Evolutionary conservation across 768 basidiomycete genomes (phyloP).

Genomic region (Chlorophyllum brunneum): DNA sequence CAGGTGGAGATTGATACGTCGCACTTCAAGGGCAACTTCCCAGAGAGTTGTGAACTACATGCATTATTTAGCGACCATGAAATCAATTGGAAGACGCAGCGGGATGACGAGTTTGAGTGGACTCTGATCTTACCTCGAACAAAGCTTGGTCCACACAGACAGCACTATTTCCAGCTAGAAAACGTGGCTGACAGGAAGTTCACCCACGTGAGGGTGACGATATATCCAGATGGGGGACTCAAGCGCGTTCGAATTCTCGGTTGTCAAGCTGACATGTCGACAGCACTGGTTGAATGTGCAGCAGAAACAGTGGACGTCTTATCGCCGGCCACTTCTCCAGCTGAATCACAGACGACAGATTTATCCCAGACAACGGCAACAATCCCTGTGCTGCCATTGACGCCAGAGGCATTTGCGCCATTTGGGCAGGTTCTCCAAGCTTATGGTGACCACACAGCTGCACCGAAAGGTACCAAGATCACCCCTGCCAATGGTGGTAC

Average conservation of each 20-base stretch:
- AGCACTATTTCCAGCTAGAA: conserved; percentile 85
- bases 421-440: conserved; percentile 94
- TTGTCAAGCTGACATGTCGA: conserved; percentile 28
- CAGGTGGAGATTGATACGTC: conserved; percentile 88
- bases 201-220: conserved; percentile 85
- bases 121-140: conserved; percentile 66
- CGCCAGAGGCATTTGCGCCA: conserved; percentile 79
- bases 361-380: conserved; percentile 17
- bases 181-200: conserved; percentile 53
- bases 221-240: conserved; percentile 93
- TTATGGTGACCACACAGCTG: conserved; percentile 62
- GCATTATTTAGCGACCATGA: conserved; percentile 40
- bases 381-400: conserved; percentile 66
- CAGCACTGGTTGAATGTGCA: conserved; percentile 3
- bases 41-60: conserved; percentile 80
- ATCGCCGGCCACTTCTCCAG: not conserved
- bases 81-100: conserved; percentile 33
- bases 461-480: conserved; percentile 64
- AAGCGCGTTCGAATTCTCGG: conserved; percentile 89
- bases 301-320: not conserved
- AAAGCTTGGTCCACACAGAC: conserved; percentile 84
- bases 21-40: conserved; percentile 96
- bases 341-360: not conserved
- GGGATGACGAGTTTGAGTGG: conserved; percentile 56
- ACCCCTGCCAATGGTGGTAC: conserved; percentile 88